These are phyloP conservation scores for Ogataea neopini DNA, from an alignment of 805 yeast genomes.

Conservation along the genomic window DNA sequence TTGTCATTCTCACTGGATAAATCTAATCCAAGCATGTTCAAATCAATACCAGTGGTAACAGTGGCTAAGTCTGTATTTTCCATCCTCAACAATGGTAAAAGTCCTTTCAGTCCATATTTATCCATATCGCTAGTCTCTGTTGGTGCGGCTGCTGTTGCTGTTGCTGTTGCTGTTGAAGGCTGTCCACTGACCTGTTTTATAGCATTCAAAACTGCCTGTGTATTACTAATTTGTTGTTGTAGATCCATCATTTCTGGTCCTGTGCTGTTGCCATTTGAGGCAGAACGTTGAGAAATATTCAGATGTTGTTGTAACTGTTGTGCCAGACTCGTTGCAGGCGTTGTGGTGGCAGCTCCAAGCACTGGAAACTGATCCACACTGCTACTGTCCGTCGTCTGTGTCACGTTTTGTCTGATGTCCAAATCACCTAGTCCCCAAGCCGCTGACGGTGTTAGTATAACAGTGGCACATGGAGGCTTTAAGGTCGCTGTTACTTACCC, in stretches of 20 bases:
- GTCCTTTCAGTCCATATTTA: slow-evolving; percentile 67
- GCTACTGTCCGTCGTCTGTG: slow-evolving; percentile 14
- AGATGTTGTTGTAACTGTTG: slow-evolving; percentile 5
- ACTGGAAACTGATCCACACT: slow-evolving; percentile 32
- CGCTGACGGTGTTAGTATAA: slow-evolving; percentile 18
- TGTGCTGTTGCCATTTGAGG: slow-evolving; percentile 13
- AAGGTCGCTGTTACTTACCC: no score
- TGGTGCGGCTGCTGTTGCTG: not conserved
- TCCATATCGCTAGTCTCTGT: slow-evolving; percentile 44
- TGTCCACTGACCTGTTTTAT: slow-evolving; percentile 20
- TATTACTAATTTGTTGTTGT: slow-evolving; percentile 27
- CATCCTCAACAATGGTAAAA: slow-evolving; percentile 58
- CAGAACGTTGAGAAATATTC: slow-evolving; percentile 4
- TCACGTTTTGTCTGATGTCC: slow-evolving; percentile 15
- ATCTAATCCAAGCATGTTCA: slow-evolving; percentile 66
- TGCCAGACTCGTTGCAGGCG: slow-evolving; percentile 6
- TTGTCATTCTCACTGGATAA: slow-evolving; percentile 42
- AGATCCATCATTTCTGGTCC: slow-evolving; percentile 17
- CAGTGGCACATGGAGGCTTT: no score
- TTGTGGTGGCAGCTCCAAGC: slow-evolving; percentile 20
- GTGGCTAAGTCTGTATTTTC: slow-evolving; percentile 63
- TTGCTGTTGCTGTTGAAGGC: not conserved
- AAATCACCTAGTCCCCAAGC: slow-evolving; percentile 26
- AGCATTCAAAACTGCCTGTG: slow-evolving; percentile 30
- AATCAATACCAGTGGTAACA: slow-evolving; percentile 75